Conservation (phyloP, 768 basidiomycete species). For the Boletus speciosus region DNA sequence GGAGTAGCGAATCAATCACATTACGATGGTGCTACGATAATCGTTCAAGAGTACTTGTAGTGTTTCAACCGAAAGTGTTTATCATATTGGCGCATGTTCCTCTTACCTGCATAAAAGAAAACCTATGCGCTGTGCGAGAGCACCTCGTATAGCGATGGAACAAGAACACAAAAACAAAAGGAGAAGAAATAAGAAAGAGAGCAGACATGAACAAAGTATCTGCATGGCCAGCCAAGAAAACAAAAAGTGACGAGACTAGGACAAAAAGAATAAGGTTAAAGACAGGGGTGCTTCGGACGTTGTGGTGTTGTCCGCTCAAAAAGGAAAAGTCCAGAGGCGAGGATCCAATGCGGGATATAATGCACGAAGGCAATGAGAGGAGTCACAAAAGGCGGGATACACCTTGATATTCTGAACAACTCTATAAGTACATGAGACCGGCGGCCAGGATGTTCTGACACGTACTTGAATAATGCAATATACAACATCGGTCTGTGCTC, state of each 20-base stretch:
- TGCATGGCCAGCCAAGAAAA: constrained; percentile 29
- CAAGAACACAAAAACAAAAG: constrained; percentile 9
- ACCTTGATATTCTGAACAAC: constrained; percentile 14
- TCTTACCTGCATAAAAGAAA: constrained; percentile 29
- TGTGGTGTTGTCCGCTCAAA: constrained; percentile 15
- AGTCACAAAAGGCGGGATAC: constrained; percentile 16
- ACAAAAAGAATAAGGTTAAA: constrained; percentile 30
- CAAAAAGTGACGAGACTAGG: constrained; percentile 16
- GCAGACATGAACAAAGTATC: constrained; percentile 17
- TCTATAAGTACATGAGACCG: neutral
- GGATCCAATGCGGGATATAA: constrained; percentile 26
- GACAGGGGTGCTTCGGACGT: constrained; percentile 23
- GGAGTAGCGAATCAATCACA: constrained; percentile 16
- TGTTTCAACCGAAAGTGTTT: constrained; percentile 15
- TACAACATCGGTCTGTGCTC: constrained; percentile 10
- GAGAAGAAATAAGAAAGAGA: neutral
- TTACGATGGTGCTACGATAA: constrained; percentile 27
- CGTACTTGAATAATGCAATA: constrained; percentile 19
- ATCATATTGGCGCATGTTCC: constrained; percentile 23
- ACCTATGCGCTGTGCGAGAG: constrained; percentile 14
- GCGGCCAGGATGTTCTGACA: neutral
- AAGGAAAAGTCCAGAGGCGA: constrained; percentile 9
- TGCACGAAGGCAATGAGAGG: constrained; percentile 15
- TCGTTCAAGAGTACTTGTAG: constrained; percentile 28
- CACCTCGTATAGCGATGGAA: constrained; percentile 15